Evolutionary conservation across 202 grass and related monocot genomes (phyloP).

Genomic region (Zizania palustris): DNA sequence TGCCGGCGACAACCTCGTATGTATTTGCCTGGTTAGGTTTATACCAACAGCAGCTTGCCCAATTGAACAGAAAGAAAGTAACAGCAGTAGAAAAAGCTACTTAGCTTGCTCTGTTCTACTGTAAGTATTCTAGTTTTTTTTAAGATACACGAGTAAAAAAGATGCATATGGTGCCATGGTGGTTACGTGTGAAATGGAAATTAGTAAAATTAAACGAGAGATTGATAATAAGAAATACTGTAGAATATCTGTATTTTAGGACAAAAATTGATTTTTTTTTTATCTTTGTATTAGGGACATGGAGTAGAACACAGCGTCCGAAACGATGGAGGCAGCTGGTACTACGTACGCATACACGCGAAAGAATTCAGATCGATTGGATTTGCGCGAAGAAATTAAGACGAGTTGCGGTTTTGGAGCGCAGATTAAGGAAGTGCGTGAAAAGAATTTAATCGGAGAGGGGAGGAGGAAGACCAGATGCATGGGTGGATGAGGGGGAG

Average conservation of each 20-base stretch:
- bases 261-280: too few species aligned
- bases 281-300: too few species aligned
- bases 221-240: too few species aligned
- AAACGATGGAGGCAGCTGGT: not conserved
- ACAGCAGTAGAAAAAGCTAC: not conserved
- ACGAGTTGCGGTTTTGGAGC: not conserved
- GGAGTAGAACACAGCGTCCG: not conserved
- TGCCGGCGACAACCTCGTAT: not conserved
- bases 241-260: too few species aligned
- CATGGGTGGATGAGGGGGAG: not conserved
- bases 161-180: too few species aligned
- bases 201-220: too few species aligned
- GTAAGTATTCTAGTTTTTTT: too few species aligned
- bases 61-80: constrained; percentile 40
- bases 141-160: too few species aligned
- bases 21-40: not conserved
- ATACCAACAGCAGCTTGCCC: constrained; percentile 1
- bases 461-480: not conserved
- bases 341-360: not conserved
- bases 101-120: too few species aligned
- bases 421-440: not conserved
- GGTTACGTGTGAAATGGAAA: too few species aligned
- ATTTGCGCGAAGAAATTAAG: not conserved
- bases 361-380: constrained; percentile 23
- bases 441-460: not conserved